Base-by-base conservation (phyloP, 345 rosid species). In the Populus tremula region DNA sequence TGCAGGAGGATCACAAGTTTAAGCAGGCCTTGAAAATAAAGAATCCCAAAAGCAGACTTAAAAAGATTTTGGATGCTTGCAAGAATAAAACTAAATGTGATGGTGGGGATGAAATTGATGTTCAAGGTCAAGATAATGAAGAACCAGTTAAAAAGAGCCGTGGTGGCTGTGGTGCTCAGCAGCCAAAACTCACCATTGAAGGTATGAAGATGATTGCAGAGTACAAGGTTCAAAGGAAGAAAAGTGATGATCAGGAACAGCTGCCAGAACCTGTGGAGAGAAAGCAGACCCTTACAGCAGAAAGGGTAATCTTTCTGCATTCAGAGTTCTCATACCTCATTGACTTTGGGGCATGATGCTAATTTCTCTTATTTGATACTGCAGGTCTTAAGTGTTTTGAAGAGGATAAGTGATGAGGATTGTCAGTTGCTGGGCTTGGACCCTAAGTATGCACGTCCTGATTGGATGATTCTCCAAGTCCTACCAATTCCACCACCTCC, bases 401-500 rank as follows among this genome's bases (percentile, higher is more conserved):
- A 96, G 87, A 90, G 98, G 87, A 92, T 96, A 86, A 93, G 98
- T 73, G 99, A 96, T 35, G 96, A 87, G 75, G 99, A 96, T 79
- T 93, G 99, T 79, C 91, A 74, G 64, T 84, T 93, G 76, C 71
- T 96, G 74, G 99, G 99, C 70, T 90, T 96, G 79, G 86, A 91
- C 80, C 99, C 99, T 21, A 93, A 92, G 86, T 93, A 90, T 87
- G 99, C 99, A 54, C 98, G 98, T 76, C 99, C 99, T 41, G 99
- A 95, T 82, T 92, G 99, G 97, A 96, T 96, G 99, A 96, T 96
- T 83, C 84, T 93, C 56, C 93, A 93, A 87, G 99, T 92, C 77
- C 98, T 93, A 78, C 99, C 98, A 68, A 92, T 95, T 74, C 98
- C 99, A 54, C 99, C 99, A 77, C 99, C 98, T 76, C 99, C 97